Evolutionary conservation across 176 grass and related monocot genomes (phyloP).

Genomic region (Oryza punctata): DNA sequence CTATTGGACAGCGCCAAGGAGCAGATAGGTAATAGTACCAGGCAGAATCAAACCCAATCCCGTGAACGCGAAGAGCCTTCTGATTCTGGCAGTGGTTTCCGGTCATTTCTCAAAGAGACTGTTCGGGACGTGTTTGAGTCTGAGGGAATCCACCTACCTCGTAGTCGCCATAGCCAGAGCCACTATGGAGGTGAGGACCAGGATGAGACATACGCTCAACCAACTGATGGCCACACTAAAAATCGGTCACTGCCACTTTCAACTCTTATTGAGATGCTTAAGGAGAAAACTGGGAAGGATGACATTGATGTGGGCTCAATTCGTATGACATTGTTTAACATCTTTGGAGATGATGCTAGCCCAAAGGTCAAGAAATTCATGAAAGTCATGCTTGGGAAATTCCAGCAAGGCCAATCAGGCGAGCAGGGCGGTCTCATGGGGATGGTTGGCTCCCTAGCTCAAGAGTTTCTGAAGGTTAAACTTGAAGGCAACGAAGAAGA

Average conservation of each 20-base stretch:
- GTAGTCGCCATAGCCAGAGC: constrained; percentile 40
- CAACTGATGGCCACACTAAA: constrained; percentile 53
- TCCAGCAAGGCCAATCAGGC: constrained; percentile 55
- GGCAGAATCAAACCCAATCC: constrained; percentile 42
- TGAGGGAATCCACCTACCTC: constrained; percentile 61
- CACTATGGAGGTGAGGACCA: constrained; percentile 40
- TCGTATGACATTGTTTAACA: constrained; percentile 76
- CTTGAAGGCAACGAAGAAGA: constrained; percentile 69
- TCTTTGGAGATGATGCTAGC: constrained; percentile 87
- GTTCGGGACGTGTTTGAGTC: constrained; percentile 56
- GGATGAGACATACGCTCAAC: constrained; percentile 17
- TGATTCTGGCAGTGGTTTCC: constrained; percentile 58
- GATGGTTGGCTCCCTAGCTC: constrained; percentile 76
- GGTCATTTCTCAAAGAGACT: constrained; percentile 76
- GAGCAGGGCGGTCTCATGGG: constrained; percentile 67
- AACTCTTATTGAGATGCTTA: constrained; percentile 84
- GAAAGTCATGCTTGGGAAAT: constrained; percentile 81
- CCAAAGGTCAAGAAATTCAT: constrained; percentile 99
- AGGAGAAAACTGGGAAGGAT: constrained; percentile 90
- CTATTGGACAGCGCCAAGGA: constrained; percentile 84
- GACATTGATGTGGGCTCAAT: constrained; percentile 94
- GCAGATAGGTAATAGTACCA: constrained; percentile 90
- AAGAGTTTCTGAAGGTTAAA: constrained; percentile 84
- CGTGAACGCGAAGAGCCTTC: constrained; percentile 51
- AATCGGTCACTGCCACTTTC: constrained; percentile 73